A percentile compares a stretch with the other conserved stretches of the same genome.
Evolutionary conservation across 176 grass and related monocot genomes (phyloP).

Genomic region (Aechmea fasciata): DNA sequence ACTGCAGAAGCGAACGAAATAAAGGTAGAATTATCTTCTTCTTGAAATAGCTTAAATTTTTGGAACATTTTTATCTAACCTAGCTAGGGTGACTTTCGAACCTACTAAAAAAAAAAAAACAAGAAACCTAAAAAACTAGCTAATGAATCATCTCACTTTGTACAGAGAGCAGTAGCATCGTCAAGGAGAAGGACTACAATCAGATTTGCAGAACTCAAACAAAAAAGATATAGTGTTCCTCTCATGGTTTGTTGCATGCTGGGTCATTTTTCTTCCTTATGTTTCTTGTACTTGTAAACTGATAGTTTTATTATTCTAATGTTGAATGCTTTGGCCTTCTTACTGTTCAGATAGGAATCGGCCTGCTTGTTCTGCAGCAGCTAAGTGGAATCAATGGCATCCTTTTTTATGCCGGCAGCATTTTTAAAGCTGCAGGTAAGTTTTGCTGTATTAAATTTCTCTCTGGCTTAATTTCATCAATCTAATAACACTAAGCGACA

Average conservation of each 20-base stretch:
- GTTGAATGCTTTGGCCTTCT: background rate
- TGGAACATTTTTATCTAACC: too few relatives aligned
- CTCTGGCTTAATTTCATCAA: background rate
- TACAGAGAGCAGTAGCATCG: slow-evolving; percentile 64
- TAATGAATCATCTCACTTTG: slow-evolving; percentile 1
- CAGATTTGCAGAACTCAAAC: slow-evolving; percentile 65
- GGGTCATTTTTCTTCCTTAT: slow-evolving; percentile 4
- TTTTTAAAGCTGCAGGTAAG: slow-evolving; percentile 80
- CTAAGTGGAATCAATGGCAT: slow-evolving; percentile 83
- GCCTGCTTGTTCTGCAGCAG: slow-evolving; percentile 78
- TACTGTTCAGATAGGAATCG: slow-evolving; percentile 62
- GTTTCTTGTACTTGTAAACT: background rate
- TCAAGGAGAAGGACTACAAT: slow-evolving; percentile 61
- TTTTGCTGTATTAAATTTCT: background rate
- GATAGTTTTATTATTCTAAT: slow-evolving; percentile 3
- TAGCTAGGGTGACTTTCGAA: too few relatives aligned
- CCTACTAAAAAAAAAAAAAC: too few relatives aligned
- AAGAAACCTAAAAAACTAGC: too few relatives aligned
- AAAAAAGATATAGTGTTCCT: slow-evolving; percentile 62
- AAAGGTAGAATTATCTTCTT: slow-evolving; percentile 30
- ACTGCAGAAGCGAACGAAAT: slow-evolving; percentile 74
- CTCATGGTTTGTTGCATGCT: slow-evolving; percentile 36
- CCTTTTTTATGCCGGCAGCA: slow-evolving; percentile 74
- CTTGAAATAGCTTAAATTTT: background rate
- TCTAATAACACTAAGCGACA: background rate